Evolutionary conservation across 768 basidiomycete species (phyloP).

Genomic region (Tulasnella calospora): DNA sequence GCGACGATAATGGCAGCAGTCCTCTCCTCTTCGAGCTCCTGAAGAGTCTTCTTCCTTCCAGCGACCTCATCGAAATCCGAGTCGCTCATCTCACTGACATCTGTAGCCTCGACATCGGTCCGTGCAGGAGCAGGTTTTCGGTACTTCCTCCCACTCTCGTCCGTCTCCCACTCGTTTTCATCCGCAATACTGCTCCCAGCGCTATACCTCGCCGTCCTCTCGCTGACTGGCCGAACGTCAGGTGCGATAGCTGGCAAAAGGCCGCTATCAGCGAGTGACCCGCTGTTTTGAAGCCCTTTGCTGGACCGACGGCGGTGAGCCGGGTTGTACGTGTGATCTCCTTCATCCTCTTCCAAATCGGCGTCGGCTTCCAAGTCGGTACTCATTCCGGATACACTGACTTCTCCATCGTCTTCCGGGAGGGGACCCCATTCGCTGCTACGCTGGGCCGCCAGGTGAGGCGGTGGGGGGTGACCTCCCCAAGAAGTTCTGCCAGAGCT

Average conservation of each 20-base stretch:
- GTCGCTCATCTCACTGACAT: constrained; percentile 23
- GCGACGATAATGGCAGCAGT: constrained; percentile 74
- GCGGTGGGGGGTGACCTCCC: constrained; percentile 12
- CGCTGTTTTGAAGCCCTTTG: not conserved
- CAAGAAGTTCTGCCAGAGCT: not conserved
- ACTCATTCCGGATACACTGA: not conserved
- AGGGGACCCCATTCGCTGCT: constrained; percentile 22
- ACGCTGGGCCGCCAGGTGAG: not conserved
- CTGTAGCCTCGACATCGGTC: not conserved
- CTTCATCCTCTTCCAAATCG: constrained; percentile 17
- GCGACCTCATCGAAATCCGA: constrained; percentile 15
- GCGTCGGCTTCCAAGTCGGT: not conserved
- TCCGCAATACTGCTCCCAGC: constrained; percentile 9
- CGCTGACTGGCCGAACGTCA: not conserved
- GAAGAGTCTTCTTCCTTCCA: constrained; percentile 31
- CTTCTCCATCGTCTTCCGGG: constrained; percentile 14
- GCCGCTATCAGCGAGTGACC: not conserved
- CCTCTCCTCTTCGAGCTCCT: constrained; percentile 52
- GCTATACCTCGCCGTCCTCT: constrained; percentile 3
- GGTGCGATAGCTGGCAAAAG: not conserved
- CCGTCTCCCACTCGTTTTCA: constrained; percentile 15
- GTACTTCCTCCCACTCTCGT: constrained; percentile 14
- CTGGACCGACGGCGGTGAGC: not conserved
- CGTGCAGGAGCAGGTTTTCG: not conserved
- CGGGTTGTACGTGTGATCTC: constrained; percentile 22